phyloP scores from a whole-genome alignment of 371 early-diverging fungal species.

The Mucor ambiguus region DNA sequence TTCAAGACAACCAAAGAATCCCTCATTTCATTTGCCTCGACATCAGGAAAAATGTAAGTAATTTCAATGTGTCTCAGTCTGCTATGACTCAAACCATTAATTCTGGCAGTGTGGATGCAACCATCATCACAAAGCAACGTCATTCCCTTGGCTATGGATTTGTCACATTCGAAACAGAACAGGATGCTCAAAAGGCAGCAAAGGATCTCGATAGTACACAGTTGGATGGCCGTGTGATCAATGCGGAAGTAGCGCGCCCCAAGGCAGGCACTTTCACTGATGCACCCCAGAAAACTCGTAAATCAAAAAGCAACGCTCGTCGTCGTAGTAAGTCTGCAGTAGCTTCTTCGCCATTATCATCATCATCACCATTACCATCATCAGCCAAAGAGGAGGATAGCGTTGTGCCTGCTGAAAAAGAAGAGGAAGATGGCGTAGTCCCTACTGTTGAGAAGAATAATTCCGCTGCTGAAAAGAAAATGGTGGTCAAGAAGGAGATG shows the following conservation, averaged over 20 bases:
- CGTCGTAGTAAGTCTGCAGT: constrained; percentile 5
- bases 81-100: background rate
- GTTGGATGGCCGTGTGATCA: constrained; percentile 81
- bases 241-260: constrained; percentile 87
- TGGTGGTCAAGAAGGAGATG: background rate
- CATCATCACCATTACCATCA: background rate
- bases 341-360: background rate
- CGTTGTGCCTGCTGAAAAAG: background rate
- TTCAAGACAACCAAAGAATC: constrained; percentile 81
- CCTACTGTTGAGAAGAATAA: background rate
- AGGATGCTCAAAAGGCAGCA: constrained; percentile 76
- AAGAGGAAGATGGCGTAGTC: background rate
- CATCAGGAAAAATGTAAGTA: constrained; percentile 78
- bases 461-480: background rate
- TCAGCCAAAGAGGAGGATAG: background rate
- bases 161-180: constrained; percentile 78
- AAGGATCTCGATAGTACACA: constrained; percentile 68
- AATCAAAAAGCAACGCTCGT: constrained; percentile 11
- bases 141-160: constrained; percentile 94
- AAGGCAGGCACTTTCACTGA: constrained; percentile 13
- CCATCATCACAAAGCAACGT: constrained; percentile 73
- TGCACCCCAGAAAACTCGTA: background rate
- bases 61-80: background rate
- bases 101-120: constrained; percentile 52
- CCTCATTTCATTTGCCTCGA: constrained; percentile 74